phyloP scores from a whole-genome alignment of 257 asterid species.

The Plantago ovata region DNA sequence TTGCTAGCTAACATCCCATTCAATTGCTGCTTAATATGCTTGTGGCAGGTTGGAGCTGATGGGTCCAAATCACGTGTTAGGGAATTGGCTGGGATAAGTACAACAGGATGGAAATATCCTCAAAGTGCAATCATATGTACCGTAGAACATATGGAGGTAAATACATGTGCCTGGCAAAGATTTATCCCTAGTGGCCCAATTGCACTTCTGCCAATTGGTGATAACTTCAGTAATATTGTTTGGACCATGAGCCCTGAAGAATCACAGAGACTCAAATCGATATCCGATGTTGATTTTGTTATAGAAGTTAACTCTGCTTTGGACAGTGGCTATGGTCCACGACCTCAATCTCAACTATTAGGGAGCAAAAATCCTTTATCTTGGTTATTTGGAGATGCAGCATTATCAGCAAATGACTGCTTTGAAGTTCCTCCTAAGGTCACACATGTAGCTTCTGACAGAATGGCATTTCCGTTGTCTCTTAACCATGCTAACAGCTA shows the following conservation, averaged over 20 bases:
- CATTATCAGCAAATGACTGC: constrained; percentile 45
- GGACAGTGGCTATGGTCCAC: constrained; percentile 81
- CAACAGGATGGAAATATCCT: constrained; percentile 92
- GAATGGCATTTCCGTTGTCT: constrained; percentile 92
- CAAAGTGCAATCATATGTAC: constrained; percentile 91
- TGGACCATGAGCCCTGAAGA: constrained; percentile 95
- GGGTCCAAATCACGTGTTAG: constrained; percentile 92
- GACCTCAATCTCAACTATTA: constrained; percentile 45
- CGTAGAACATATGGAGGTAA: constrained; percentile 62
- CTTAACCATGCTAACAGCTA: constrained; percentile 75
- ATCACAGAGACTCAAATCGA: constrained; percentile 51
- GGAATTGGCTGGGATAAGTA: constrained; percentile 78
- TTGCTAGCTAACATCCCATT: background rate
- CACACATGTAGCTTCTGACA: constrained; percentile 55
- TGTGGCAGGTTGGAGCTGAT: constrained; percentile 85
- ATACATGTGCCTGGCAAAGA: constrained; percentile 86
- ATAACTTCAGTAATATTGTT: constrained; percentile 84
- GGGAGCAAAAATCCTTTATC: constrained; percentile 40
- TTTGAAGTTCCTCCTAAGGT: constrained; percentile 81
- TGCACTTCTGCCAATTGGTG: constrained; percentile 87
- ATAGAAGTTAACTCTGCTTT: constrained; percentile 62
- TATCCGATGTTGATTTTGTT: constrained; percentile 61
- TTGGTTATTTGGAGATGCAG: constrained; percentile 45
- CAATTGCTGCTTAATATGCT: background rate
- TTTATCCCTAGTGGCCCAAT: constrained; percentile 87